A percentile compares a stretch with the other conserved stretches of the same genome.
Evolutionary conservation across 805 yeast genomes (phyloP).

Genomic region (Saccharomycopsis javanensis): DNA sequence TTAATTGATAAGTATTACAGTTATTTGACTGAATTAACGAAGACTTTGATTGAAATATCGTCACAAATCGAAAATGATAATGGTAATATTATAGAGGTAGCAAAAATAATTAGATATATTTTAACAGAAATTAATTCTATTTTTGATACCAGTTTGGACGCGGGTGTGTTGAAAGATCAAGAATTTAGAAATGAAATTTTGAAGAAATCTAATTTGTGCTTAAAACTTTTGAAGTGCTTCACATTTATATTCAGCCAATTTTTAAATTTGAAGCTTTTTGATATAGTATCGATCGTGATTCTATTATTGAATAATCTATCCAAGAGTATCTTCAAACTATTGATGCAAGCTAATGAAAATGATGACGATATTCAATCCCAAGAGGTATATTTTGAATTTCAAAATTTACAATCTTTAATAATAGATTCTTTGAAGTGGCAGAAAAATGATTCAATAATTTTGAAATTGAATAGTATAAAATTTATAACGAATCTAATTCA

Average conservation of each 20-base stretch:
- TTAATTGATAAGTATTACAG: neutral
- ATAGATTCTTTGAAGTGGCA: neutral
- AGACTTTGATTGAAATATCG: neutral
- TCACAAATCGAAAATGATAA: neutral
- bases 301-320: neutral
- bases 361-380: neutral
- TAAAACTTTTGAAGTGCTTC: neutral
- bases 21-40: neutral
- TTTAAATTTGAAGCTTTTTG: neutral
- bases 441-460: neutral
- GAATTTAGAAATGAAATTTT: neutral
- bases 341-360: neutral
- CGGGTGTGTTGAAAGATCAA: neutral
- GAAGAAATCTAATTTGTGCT: neutral
- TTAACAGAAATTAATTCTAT: neutral
- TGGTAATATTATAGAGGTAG: neutral
- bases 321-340: neutral
- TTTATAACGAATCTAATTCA: slow-evolving; percentile 53
- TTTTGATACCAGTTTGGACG: neutral
- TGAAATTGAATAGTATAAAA: slow-evolving; percentile 52
- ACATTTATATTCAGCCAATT: neutral
- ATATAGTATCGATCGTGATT: neutral
- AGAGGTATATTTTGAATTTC: neutral
- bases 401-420: neutral
- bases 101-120: neutral